These are phyloP conservation scores for Dioscorea zingiberensis DNA, from an alignment of 106 monocot genomes.

Conservation along the genomic window DNA sequence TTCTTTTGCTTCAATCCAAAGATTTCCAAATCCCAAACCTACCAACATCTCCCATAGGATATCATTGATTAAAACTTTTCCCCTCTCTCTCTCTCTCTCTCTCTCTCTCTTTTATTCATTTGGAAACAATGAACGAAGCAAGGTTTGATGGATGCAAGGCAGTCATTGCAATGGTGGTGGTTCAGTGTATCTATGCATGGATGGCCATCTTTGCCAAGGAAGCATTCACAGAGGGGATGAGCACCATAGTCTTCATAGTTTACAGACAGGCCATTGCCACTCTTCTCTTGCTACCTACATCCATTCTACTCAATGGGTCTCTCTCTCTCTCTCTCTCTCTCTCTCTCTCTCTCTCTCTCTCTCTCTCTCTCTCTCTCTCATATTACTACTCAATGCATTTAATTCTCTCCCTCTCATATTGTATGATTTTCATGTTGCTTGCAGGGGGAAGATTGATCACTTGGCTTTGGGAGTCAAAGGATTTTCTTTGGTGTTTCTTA, in stretches of 20 bases:
- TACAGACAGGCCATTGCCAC: slow-evolving; percentile 38
- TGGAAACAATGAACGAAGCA: no score
- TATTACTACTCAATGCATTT: no score
- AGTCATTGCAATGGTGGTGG: slow-evolving; percentile 33
- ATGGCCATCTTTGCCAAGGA: slow-evolving; percentile 26
- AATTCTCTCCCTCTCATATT: no score
- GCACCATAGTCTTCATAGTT: slow-evolving; percentile 38
- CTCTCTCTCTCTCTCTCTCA: background rate
- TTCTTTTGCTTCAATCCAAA: no score
- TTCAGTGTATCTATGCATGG: slow-evolving; percentile 38
- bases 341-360: no score
- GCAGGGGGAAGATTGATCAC: background rate
- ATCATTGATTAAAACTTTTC: no score
- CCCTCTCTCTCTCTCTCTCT: no score
- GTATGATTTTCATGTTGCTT: background rate
- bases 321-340: background rate
- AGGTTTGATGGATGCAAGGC: slow-evolving; percentile 13
- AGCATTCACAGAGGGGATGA: slow-evolving; percentile 23
- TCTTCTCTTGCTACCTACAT: slow-evolving; percentile 21
- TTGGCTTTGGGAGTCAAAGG: background rate
- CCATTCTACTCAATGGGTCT: slow-evolving; percentile 12
- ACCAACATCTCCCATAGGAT: no score
- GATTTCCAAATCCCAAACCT: no score
- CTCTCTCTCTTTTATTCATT: no score
- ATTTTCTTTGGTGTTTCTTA: slow-evolving; percentile 1